phyloP scores from a whole-genome alignment of 345 rosid genomes.

The Bruguiera sexangula region DNA sequence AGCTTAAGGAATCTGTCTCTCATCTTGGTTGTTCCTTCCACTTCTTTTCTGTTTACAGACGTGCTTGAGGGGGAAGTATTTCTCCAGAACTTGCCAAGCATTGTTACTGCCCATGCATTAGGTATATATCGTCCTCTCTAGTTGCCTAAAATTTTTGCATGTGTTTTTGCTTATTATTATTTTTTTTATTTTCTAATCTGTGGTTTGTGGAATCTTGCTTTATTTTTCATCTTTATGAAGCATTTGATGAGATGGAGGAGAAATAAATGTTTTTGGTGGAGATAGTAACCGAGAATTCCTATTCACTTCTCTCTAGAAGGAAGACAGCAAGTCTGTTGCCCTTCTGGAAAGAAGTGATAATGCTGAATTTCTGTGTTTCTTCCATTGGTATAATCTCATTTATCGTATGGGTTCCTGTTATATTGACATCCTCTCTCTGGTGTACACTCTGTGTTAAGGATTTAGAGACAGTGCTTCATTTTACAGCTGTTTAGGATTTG shows the following conservation, averaged over 20 bases:
- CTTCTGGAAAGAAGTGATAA: neutral
- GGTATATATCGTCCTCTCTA: slow-evolving; percentile 40
- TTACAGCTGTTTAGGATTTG: neutral
- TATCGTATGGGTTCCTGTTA: neutral
- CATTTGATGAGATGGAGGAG: neutral
- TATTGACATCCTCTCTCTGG: neutral
- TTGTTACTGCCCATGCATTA: slow-evolving; percentile 79
- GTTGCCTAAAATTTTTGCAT: slow-evolving; percentile 4
- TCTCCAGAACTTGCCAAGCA: slow-evolving; percentile 96
- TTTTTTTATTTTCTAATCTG: neutral
- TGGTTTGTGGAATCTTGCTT: neutral
- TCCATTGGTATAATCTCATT: neutral
- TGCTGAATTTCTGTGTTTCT: neutral
- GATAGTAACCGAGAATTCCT: no score
- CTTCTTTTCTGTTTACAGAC: slow-evolving; percentile 44
- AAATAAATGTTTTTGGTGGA: neutral
- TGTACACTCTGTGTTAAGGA: neutral
- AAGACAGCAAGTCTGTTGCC: no score
- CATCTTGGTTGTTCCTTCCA: neutral
- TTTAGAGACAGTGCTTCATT: no score
- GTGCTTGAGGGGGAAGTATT: slow-evolving; percentile 94
- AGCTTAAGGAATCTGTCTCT: neutral
- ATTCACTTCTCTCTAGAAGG: no score
- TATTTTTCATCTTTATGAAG: neutral
- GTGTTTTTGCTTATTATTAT: neutral